These are phyloP conservation scores for Salix koriyanagi DNA, from an alignment of 345 rosid species.

Conservation along the genomic window DNA sequence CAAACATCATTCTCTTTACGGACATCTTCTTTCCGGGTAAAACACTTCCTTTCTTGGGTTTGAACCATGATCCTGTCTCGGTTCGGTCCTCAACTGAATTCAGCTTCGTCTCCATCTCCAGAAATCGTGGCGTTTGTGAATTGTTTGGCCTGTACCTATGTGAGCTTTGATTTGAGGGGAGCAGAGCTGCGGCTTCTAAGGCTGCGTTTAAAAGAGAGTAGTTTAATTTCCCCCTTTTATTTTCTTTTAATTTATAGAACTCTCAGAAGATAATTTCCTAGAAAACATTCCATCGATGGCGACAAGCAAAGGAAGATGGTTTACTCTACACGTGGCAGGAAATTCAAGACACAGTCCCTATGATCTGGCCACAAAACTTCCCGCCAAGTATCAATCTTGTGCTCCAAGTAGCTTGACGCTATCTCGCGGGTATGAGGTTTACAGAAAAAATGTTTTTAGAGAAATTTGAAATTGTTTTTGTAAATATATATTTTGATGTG, in stretches of 20 bases:
- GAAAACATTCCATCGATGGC: neutral
- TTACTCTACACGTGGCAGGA: neutral
- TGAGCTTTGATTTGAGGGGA: no score
- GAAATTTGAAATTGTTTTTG: no score
- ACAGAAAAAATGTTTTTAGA: no score
- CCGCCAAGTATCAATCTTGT: neutral
- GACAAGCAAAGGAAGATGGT: no score
- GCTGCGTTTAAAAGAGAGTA: neutral
- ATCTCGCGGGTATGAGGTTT: no score
- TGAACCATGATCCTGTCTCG: neutral
- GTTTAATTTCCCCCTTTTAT: neutral
- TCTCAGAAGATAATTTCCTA: neutral
- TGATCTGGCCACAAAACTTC: neutral
- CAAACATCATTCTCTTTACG: slow-evolving; percentile 42
- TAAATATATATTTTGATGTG: no score
- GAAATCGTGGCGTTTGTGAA: neutral
- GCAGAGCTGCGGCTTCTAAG: no score
- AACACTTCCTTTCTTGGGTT: slow-evolving; percentile 31
- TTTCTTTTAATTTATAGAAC: neutral
- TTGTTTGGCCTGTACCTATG: no score
- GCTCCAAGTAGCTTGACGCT: no score
- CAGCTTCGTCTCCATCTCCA: neutral
- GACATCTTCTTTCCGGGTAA: slow-evolving; percentile 33
- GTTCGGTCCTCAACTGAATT: neutral
- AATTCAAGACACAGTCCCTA: neutral